These are phyloP conservation scores for Apiosordaria backusii DNA, from an alignment of 495 filamentous ascomycete species.

Conservation along the genomic window DNA sequence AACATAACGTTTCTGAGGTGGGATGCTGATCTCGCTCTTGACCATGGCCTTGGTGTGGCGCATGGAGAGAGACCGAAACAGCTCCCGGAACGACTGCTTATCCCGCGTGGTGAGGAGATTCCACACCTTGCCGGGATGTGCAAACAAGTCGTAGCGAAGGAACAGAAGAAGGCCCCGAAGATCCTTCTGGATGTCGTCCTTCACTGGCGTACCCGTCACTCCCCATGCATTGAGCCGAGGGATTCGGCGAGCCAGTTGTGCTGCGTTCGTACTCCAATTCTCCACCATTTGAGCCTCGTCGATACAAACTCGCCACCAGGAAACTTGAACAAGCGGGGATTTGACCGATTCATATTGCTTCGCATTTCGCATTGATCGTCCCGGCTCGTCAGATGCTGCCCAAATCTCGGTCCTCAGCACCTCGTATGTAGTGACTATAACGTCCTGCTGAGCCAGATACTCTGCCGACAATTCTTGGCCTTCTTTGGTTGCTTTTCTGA, in stretches of 20 bases:
- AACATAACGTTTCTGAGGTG: slow-evolving; percentile 77
- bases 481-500: slow-evolving; percentile 38
- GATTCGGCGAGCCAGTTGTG: slow-evolving; percentile 72
- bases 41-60: slow-evolving; percentile 82
- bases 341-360: slow-evolving; percentile 63
- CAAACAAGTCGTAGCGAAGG: slow-evolving; percentile 74
- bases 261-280: slow-evolving; percentile 77
- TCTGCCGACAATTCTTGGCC: slow-evolving; percentile 44
- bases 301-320: slow-evolving; percentile 90
- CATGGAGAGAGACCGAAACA: slow-evolving; percentile 68
- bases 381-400: slow-evolving; percentile 60
- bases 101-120: slow-evolving; percentile 56
- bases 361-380: slow-evolving; percentile 61
- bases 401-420: slow-evolving; percentile 76
- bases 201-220: slow-evolving; percentile 87
- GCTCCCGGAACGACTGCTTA: slow-evolving; percentile 55
- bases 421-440: slow-evolving; percentile 84
- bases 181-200: slow-evolving; percentile 66
- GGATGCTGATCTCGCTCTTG: slow-evolving; percentile 65
- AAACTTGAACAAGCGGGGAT: slow-evolving; percentile 72
- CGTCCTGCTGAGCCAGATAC: slow-evolving; percentile 57
- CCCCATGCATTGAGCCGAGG: slow-evolving; percentile 86
- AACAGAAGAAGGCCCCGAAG: slow-evolving; percentile 74
- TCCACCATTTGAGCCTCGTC: slow-evolving; percentile 98
- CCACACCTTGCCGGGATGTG: slow-evolving; percentile 59